phyloP scores from a whole-genome alignment of 2,329 filamentous ascomycete species.

The Penicillium brasilianum region DNA sequence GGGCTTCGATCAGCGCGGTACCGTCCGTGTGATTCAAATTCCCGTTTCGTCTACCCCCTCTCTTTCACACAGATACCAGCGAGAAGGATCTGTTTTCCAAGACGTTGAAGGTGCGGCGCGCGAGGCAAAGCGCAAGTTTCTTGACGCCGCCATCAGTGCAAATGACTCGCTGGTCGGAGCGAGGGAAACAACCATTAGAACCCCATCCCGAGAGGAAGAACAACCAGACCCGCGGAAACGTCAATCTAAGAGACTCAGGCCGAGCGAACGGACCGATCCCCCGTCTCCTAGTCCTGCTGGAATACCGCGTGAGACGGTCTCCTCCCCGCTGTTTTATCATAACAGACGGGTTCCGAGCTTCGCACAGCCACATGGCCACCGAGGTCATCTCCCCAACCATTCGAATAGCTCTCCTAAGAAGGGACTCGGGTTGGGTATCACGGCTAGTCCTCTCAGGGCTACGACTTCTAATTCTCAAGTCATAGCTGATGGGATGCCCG shows the following conservation, averaged over 20 bases:
- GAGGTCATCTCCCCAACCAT: not conserved
- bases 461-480: not conserved
- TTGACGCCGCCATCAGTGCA: slow-evolving; percentile 17
- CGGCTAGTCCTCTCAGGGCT: not conserved
- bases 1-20: slow-evolving; percentile 42
- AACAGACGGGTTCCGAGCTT: not conserved
- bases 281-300: not conserved
- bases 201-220: not conserved
- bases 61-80: slow-evolving; percentile 23
- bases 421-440: slow-evolving; percentile 5
- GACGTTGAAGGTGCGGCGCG: slow-evolving; percentile 41
- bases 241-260: not conserved
- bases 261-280: not conserved
- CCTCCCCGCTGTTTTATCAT: not conserved
- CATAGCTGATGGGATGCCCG: not conserved
- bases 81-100: slow-evolving; percentile 43
- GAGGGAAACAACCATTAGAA: not conserved
- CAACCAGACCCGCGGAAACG: not conserved
- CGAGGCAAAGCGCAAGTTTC: slow-evolving; percentile 17
- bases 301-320: not conserved
- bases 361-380: not conserved
- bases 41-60: slow-evolving; percentile 19
- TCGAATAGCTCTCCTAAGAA: not conserved
- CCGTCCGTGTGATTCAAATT: slow-evolving; percentile 42
- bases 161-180: not conserved